Evolutionary conservation across 352 stramenopile species (phyloP), one percentile per base, ranked within the genome.

Genomic region (Globisporangium carolinianum): DNA sequence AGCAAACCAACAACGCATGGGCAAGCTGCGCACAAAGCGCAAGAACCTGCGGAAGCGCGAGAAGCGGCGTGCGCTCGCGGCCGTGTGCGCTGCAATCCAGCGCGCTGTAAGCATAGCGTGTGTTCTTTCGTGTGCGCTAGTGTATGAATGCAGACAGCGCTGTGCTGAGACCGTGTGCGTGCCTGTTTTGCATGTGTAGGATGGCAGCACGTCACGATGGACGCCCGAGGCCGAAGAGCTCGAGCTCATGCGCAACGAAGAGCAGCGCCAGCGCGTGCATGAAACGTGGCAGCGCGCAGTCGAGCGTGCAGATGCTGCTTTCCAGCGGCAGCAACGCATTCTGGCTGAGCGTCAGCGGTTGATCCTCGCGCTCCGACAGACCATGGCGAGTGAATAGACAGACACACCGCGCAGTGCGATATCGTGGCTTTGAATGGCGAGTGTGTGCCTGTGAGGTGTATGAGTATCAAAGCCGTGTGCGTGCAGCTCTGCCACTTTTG

Each of bases 31-130:
- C 14, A 93, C 83, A 1, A 70, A 75, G 56, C 75, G 73, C 43
- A 95, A 93, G 78, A 95, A 95, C 66, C 42, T 69, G 47, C 73
- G 80, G 42, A 95, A 95, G 75, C 81, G 85, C 48, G 72, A 67
- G 47, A 81, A 82, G 65, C 79, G 83, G 24, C 69, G 83, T 35
- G 58, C 90, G 41, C 83, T 88, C 63, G 80, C 76, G 12, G 60
- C 66, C 9, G 68, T 94, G 37, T 42, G 73, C 37, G 72, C 69
- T 1, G 77, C 89, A 52, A 67, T 93, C 14, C 58, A 53, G 56
- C 63, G 67, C 5, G 68, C 55, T 56, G 76, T 87, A 47, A 32
- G 71, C 61, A 12, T 57, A 35, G 24, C 43, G 24, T n/a, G 14
- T 50, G 36, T 46, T 6, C 7, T 18, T 52, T 18, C 50, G n/a